Evolutionary conservation across 2,329 filamentous ascomycete species (phyloP), one percentile per base, ranked within the genome.

Genomic region (Macroventuria anomochaeta): DNA sequence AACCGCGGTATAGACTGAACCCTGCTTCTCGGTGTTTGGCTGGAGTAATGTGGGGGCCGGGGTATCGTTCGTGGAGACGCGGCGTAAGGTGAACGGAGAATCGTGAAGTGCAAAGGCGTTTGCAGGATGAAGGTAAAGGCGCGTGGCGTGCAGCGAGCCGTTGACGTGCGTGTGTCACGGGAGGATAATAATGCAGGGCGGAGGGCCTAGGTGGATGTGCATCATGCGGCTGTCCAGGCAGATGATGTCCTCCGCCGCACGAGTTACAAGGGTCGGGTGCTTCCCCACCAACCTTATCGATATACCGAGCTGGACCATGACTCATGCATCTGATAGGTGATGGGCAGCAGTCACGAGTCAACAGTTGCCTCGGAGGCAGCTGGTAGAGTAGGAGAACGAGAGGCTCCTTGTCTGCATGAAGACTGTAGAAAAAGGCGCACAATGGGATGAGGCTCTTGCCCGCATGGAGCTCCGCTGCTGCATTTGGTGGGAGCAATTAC

Each of bases 91-190:
- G 43, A 34, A 18, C 28, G 10, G 39, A 54, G 17, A 15, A 17
- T 13, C 18, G 44, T 46, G 23, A 11, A 38, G 28, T 12, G 53
- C 34, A 47, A 13, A 39, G 43, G 53, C 32, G 46, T 53, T 48
- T 44, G 39, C 13, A 43, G 32, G 43, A 15, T 5, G 21, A 25
- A 40, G 31, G 10, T n/a, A 28, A 33, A 26, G 29, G 36, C 38
- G 49, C 57, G 67, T 64, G 64, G 64, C 62, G 56, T 57, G 39
- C 52, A 55, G 37, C 49, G 38, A 62, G 60, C 62, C 53, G 59
- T 64, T 55, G 46, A 57, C 47, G 53, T 59, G 38, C 25, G 50
- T 34, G 43, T 50, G 59, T 70, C 67, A 68, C 65, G 57, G 55
- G 63, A 57, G 46, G 39, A 40, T 48, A 39, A 43, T 46, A 53